These are phyloP conservation scores for Trichoderma simmonsii DNA, from an alignment of 2,329 filamentous ascomycete genomes.

Conservation along the genomic window DNA sequence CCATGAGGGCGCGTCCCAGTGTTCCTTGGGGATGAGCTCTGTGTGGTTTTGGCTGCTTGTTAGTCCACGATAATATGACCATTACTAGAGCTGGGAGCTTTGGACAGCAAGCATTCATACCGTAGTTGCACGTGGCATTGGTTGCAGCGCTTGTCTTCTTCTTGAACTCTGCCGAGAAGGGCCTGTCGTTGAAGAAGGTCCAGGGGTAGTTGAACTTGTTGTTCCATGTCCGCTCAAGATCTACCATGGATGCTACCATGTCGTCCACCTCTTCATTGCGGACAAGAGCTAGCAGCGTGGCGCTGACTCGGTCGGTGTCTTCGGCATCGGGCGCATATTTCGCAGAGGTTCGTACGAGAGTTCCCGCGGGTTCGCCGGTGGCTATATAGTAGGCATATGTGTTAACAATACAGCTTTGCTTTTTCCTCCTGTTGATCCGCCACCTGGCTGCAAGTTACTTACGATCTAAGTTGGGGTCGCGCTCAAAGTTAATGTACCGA, in stretches of 20 bases:
- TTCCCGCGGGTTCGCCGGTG: slow-evolving; percentile 77
- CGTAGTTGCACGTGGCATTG: slow-evolving; percentile 83
- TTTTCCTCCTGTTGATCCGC: not conserved
- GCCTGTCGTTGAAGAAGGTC: slow-evolving; percentile 98
- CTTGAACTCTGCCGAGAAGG: slow-evolving; percentile 93
- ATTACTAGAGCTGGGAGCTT: not conserved
- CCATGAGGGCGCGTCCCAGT: slow-evolving; percentile 91
- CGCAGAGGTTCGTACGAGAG: slow-evolving; percentile 68
- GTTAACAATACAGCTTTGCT: slow-evolving; percentile 19
- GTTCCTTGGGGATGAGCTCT: slow-evolving; percentile 90
- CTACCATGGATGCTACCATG: slow-evolving; percentile 83
- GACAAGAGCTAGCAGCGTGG: slow-evolving; percentile 86
- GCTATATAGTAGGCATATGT: slow-evolving; percentile 45
- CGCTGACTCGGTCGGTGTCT: slow-evolving; percentile 82
- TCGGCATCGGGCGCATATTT: slow-evolving; percentile 75
- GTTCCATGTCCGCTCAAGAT: slow-evolving; percentile 95
- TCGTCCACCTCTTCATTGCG: slow-evolving; percentile 84
- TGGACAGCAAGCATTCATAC: not conserved
- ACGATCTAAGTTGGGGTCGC: slow-evolving; percentile 88
- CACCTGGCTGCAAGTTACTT: slow-evolving; percentile 36
- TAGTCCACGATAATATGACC: not conserved
- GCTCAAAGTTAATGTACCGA: slow-evolving; percentile 57
- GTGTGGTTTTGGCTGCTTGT: slow-evolving; percentile 15
- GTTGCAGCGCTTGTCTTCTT: slow-evolving; percentile 73
- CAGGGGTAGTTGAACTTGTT: slow-evolving; percentile 99